Evolutionary conservation across 2,329 filamentous ascomycete genomes (phyloP).

Genomic region (Sporothrix brunneoviolacea): DNA sequence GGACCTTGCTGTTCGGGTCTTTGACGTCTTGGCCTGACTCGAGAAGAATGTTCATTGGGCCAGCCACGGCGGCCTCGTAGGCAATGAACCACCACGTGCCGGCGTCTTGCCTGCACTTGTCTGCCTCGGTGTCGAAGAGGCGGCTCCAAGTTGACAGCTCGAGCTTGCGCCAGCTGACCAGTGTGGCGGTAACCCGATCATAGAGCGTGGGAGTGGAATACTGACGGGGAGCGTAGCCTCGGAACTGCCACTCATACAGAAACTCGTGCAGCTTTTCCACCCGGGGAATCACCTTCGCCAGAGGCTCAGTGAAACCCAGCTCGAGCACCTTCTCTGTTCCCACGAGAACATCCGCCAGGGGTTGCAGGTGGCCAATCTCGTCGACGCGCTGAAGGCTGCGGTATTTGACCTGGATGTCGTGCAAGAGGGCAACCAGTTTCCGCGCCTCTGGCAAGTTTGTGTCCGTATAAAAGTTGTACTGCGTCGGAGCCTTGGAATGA

Average conservation of each 20-base stretch:
- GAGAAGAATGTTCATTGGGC: constrained; percentile 57
- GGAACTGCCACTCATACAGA: constrained; percentile 88
- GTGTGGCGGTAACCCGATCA: constrained; percentile 69
- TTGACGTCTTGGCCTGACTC: constrained; percentile 45
- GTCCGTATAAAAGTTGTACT: constrained; percentile 87
- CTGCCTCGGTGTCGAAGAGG: constrained; percentile 75
- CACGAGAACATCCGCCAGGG: constrained; percentile 66
- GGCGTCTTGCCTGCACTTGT: constrained; percentile 69
- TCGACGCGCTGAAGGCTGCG: constrained; percentile 59
- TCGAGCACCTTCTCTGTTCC: constrained; percentile 70
- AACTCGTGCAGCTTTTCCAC: constrained; percentile 80
- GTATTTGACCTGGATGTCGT: constrained; percentile 66
- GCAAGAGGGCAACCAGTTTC: constrained; percentile 62
- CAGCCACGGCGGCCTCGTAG: constrained; percentile 80
- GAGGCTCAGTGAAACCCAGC: constrained; percentile 71
- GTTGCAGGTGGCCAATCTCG: constrained; percentile 67
- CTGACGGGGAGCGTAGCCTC: constrained; percentile 74
- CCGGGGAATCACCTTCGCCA: constrained; percentile 79
- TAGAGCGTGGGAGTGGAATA: constrained; percentile 66
- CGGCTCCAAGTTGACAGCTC: constrained; percentile 90
- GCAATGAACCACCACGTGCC: constrained; percentile 95
- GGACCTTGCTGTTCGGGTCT: constrained; percentile 13
- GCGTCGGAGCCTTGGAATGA: constrained; percentile 16
- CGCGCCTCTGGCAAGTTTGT: constrained; percentile 69
- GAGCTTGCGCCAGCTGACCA: constrained; percentile 83